A percentile compares a stretch with the other conserved stretches of the same genome.
Conservation (phyloP, 192 early-diverging fungal genomes). For the Coemansia sp. region DNA sequence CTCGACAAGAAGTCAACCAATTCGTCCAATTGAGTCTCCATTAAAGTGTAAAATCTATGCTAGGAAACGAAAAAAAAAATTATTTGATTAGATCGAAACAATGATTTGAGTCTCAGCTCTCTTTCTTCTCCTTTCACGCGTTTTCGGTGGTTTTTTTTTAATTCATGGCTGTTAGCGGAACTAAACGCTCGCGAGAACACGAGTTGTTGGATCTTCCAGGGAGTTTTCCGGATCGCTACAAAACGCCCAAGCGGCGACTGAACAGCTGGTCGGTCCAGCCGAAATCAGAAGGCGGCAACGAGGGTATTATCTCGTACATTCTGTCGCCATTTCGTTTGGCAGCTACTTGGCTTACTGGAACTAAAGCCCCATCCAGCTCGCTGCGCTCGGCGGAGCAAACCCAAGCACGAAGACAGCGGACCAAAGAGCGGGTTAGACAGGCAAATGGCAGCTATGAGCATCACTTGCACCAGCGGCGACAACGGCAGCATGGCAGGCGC, state of each 20-base stretch:
- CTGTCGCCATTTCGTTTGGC: constrained; percentile 24
- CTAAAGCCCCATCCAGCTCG: background rate
- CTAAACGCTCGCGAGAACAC: constrained; percentile 21
- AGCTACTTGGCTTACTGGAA: constrained; percentile 25
- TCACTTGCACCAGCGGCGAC: background rate
- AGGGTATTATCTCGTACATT: constrained; percentile 20
- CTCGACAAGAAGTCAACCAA: constrained; percentile 74
- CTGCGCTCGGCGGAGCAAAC: no score
- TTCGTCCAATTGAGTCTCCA: constrained; percentile 54
- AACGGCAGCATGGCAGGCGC: background rate
- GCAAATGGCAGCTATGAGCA: constrained; percentile 2
- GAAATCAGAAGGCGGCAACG: background rate
- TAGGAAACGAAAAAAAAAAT: background rate
- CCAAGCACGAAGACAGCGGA: background rate
- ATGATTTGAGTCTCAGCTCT: background rate
- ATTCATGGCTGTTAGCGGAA: constrained; percentile 13
- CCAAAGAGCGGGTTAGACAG: constrained; percentile 2
- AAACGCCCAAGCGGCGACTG: constrained; percentile 11
- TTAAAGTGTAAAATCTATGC: constrained; percentile 6
- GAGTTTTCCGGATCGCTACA: constrained; percentile 19
- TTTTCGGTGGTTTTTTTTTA: no score
- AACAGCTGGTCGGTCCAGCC: constrained; percentile 3
- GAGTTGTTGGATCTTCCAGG: constrained; percentile 34
- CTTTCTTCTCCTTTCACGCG: background rate
- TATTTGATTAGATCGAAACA: background rate